These are phyloP conservation scores for Pseudofabraea citricarpa DNA, from an alignment of 2,329 filamentous ascomycete species.

Conservation along the genomic window DNA sequence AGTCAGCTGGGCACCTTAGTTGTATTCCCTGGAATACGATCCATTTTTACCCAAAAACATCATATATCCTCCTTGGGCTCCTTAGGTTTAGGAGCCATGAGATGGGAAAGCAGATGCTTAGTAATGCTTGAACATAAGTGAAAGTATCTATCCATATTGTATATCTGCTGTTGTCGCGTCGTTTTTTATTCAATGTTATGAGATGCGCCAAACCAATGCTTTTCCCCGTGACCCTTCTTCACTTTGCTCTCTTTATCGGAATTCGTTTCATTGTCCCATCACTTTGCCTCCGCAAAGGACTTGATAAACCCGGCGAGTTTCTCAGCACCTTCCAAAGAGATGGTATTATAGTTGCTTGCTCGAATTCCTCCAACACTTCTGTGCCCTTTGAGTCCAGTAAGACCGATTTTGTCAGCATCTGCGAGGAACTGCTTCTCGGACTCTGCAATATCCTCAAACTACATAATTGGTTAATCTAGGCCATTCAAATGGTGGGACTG, in stretches of 20 bases:
- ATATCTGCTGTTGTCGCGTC: too few species aligned
- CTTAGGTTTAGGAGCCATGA: too few species aligned
- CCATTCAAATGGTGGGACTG: background rate
- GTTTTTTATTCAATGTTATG: too few species aligned
- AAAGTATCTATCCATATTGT: too few species aligned
- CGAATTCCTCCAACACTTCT: slow-evolving; percentile 82
- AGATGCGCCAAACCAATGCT: too few species aligned
- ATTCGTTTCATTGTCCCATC: too few species aligned
- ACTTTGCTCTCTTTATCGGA: background rate
- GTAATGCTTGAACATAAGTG: too few species aligned
- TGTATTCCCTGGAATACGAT: too few species aligned
- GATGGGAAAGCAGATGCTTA: too few species aligned
- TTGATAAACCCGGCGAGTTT: slow-evolving; percentile 62
- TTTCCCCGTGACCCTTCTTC: background rate
- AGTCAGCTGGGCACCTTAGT: too few species aligned
- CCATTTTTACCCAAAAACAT: too few species aligned
- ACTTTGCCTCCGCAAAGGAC: slow-evolving; percentile 37
- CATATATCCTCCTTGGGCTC: too few species aligned
- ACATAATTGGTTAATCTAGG: slow-evolving; percentile 1
- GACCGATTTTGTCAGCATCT: slow-evolving; percentile 59
- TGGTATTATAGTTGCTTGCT: slow-evolving; percentile 84
- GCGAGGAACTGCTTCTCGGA: slow-evolving; percentile 78
- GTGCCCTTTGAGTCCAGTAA: slow-evolving; percentile 85
- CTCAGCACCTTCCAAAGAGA: slow-evolving; percentile 61
- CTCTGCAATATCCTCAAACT: slow-evolving; percentile 51